A percentile compares a stretch with the other conserved stretches of the same genome.
phyloP scores from a whole-genome alignment of 1,284 basidiomycete genomes.

The Cerrena zonata region DNA sequence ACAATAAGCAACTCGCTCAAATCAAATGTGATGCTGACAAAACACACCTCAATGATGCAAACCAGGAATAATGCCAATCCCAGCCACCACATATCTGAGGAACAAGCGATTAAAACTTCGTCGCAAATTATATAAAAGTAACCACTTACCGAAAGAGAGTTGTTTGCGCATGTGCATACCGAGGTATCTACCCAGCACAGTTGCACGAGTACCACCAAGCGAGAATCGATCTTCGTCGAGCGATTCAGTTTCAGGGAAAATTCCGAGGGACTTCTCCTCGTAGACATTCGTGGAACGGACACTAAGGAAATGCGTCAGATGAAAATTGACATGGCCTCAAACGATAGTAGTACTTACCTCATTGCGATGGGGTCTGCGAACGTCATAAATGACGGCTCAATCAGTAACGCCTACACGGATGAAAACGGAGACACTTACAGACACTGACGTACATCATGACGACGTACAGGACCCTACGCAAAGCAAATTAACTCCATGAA shows the following conservation, averaged over 20 bases:
- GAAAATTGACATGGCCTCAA: too few relatives aligned
- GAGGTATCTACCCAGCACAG: conserved; percentile 73
- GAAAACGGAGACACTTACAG: conserved; percentile 21
- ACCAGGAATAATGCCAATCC: conserved; percentile 72
- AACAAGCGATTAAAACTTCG: neutral
- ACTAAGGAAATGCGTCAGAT: conserved; percentile 39
- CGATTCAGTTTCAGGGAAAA: conserved; percentile 55
- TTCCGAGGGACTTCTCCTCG: conserved; percentile 82
- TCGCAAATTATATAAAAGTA: too few relatives aligned
- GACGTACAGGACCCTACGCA: conserved; percentile 55
- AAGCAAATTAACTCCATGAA: too few relatives aligned
- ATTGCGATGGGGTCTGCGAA: conserved; percentile 35
- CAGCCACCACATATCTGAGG: conserved; percentile 84
- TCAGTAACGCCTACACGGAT: too few relatives aligned
- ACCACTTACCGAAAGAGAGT: conserved; percentile 71
- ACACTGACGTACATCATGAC: conserved; percentile 51
- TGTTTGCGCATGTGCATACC: conserved; percentile 80
- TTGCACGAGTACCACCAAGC: conserved; percentile 43
- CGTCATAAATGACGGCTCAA: neutral
- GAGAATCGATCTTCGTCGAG: conserved; percentile 46
- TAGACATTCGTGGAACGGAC: conserved; percentile 96
- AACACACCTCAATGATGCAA: conserved; percentile 75
- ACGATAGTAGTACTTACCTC: conserved; percentile 25
- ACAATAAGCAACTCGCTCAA: neutral
- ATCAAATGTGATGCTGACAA: neutral